Evolutionary conservation across 257 asterid species (phyloP).

Genomic region (Penstemon eatonii): DNA sequence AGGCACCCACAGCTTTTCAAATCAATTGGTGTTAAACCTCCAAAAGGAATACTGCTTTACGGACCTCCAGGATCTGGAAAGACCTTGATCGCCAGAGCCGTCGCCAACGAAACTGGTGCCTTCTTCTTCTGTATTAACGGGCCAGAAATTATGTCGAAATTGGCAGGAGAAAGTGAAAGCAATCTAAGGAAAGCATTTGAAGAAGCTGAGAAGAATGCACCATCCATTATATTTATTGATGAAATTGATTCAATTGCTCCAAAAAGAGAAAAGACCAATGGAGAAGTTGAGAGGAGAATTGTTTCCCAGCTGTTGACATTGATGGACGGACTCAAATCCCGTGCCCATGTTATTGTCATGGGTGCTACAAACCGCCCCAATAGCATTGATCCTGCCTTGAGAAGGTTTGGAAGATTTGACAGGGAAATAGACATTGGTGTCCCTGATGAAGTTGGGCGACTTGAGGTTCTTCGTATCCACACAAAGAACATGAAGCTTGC

Average conservation of each 20-base stretch:
- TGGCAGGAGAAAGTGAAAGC: slow-evolving; percentile 67
- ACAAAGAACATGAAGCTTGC: slow-evolving; percentile 55
- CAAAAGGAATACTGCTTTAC: slow-evolving; percentile 52
- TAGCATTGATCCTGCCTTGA: slow-evolving; percentile 58
- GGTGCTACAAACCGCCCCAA: slow-evolving; percentile 58
- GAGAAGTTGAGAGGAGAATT: slow-evolving; percentile 69
- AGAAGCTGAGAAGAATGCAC: slow-evolving; percentile 66
- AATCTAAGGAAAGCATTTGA: slow-evolving; percentile 59
- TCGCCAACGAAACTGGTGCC: slow-evolving; percentile 60
- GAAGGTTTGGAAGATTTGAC: slow-evolving; percentile 66
- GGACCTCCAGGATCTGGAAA: slow-evolving; percentile 67
- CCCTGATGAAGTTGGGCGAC: slow-evolving; percentile 60
- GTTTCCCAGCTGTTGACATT: slow-evolving; percentile 64
- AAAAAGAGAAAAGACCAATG: slow-evolving; percentile 57
- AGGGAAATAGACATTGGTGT: slow-evolving; percentile 60
- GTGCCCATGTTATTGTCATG: slow-evolving; percentile 59
- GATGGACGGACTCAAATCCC: slow-evolving; percentile 64
- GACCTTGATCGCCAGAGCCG: slow-evolving; percentile 56
- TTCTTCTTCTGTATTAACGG: slow-evolving; percentile 59
- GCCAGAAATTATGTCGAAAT: slow-evolving; percentile 58
- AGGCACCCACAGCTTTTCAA: slow-evolving; percentile 63
- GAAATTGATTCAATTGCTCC: slow-evolving; percentile 60
- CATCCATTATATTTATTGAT: slow-evolving; percentile 57
- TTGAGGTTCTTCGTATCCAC: slow-evolving; percentile 55
- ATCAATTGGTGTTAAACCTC: slow-evolving; percentile 60